Evolutionary conservation across 2,329 filamentous ascomycete genomes (phyloP), one percentile per base, ranked within the genome.

Genomic region (Xylaria sp.): DNA sequence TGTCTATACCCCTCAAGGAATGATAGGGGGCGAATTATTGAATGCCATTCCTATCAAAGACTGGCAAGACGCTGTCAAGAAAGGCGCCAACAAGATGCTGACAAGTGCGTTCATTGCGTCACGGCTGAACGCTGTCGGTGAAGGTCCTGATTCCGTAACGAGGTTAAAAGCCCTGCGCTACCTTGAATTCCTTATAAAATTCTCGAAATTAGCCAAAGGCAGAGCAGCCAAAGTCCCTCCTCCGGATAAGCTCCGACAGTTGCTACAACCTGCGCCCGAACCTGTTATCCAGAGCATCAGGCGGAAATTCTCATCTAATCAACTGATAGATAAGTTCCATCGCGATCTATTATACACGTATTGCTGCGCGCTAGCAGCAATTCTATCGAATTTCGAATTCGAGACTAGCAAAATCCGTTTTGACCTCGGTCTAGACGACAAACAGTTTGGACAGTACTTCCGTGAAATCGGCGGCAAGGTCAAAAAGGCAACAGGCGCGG

Each of bases 381-480:
- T 92, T 65, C 79, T 93, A 17, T 90, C 93, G 71, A 87, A 89
- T 72, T 92, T 87, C 72, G 87, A 89, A 72, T 87, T 92, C 58
- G 88, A 94, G 71, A 88, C 88, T 6, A 84, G 84, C 65, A 84
- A 89, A 67, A 77, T 96, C 67, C 84, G 87, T 56, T 86, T 90
- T 65, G 92, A 95, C 73, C 77, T 95, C 63, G 84, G 85, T 72
- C 71, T 94, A 60, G 90, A 93, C 68, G 86, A 89, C 75, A 89
- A 86, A 77, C 81, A 87, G 72, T 87, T 94, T 71, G 84, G 81
- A 55, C 84, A 87, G 72, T 94, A 92, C 75, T 94, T 91, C 75
- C 78, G 81, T 50, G 92, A 94, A 75, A 88, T 95, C 67, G 92
- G 92, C 21, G 91, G 89, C 31, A 86, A 83, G 69, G 82, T 92